Evolutionary conservation across 129 eudicot genomes (phyloP).

Genomic region (Pittosporum tobira): DNA sequence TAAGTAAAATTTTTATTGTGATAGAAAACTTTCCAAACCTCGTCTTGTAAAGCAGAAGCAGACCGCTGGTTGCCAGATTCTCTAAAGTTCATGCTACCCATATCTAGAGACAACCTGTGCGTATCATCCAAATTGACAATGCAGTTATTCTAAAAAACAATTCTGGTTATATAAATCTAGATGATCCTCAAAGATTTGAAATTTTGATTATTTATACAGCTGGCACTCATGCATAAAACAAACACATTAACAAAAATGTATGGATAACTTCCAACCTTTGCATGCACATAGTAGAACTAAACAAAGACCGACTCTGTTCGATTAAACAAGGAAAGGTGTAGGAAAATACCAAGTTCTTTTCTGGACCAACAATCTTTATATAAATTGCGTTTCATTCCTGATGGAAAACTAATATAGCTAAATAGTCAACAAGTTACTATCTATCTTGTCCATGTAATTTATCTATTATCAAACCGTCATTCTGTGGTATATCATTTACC

Average conservation of each 20-base stretch:
- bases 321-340: too few relatives aligned
- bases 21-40: conserved; percentile 41
- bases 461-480: too few relatives aligned
- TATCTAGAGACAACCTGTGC: conserved; percentile 71
- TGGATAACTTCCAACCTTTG: neutral
- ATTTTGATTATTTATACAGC: too few relatives aligned
- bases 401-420: neutral
- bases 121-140: neutral
- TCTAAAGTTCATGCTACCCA: conserved; percentile 50
- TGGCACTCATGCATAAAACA: too few relatives aligned
- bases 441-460: too few relatives aligned
- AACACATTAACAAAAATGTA: too few relatives aligned
- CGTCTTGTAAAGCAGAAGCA: conserved; percentile 79
- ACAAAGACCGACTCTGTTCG: too few relatives aligned
- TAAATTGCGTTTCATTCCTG: neutral
- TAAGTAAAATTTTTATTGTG: too few relatives aligned
- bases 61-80: conserved; percentile 47
- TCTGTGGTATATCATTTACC: too few relatives aligned
- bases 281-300: neutral
- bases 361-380: neutral
- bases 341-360: neutral
- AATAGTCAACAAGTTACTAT: neutral
- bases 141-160: neutral
- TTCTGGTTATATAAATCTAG: neutral
- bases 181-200: neutral